Base-by-base conservation (phyloP, 1,284 basidiomycete species). In the Rhizopogon parksii region DNA sequence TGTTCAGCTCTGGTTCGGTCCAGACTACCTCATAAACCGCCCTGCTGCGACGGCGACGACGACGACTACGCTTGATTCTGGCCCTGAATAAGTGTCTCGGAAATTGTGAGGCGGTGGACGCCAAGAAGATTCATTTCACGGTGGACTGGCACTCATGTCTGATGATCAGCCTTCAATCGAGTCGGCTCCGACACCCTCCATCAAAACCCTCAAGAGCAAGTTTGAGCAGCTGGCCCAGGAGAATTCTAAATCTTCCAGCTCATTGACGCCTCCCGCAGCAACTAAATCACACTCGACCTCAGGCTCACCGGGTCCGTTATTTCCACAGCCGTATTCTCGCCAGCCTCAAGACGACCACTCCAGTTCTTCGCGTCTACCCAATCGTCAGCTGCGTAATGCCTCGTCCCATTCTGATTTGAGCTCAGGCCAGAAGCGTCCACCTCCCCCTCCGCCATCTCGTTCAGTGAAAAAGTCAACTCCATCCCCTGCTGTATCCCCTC, bases 171-270 rank as follows among this genome's bases (percentile, higher is more conserved):
- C n/a, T 17, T 5, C 25, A 52, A 68, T 78, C 53, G 78, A 84
- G 61, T 73, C 76, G 12, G 69, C 67, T 6, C 72, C 80, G 25
- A 70, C 74, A 5, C 77, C 76, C 36, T 80, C 83, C 4, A 84
- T 88, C 50, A 81, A 76, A 63, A 84, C 73, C 53, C 71, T 88
- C 24, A 77, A 78, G 47, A 85, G 81, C 17, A 77, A 71, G 59
- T 88, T 88, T 60, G 85, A 88, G 61, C 74, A 61, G 51, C 59
- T 68, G 19, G 59, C 61, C 25, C 56, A 61, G 11, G 52, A 63
- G 36, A 55, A 54, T 40, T 36, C 59, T 32, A 32, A 12, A 32
- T 3, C 4, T 11, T 32, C 30, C 8, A 42, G 45, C 42, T 37
- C 52, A 56, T 24, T 24, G 21, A 24, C 21, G 4, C 15, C 4